Base-by-base conservation (phyloP, 164 flowering plant species). In the Piper betle region DNA sequence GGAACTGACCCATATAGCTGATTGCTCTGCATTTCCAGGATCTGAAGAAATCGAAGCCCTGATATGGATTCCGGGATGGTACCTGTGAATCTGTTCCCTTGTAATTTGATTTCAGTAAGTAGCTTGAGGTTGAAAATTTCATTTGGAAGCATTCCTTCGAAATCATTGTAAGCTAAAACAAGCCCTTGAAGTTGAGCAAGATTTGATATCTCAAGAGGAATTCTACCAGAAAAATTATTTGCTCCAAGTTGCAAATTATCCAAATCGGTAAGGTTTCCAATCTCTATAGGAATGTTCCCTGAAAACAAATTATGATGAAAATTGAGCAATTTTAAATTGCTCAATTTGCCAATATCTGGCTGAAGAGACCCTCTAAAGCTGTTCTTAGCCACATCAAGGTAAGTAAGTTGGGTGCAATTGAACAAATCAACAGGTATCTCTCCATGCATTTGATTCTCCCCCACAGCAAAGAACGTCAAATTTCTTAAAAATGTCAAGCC, bases 151-250 rank as follows among this genome's bases (percentile, higher is more conserved):
- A 38, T 20, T 57, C 93, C 93, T 73, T 82, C 80, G 6, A 87
- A 68, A 37, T 62, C 53, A 66, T 91, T 91, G 20, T 69, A 66
- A 16, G 52, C 15, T 52, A 91, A 55, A 20, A 66, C 42, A 16
- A 91, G 83, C 11, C 84, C 89, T 72, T 87, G 96, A 17, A 86
- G 86, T 33, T 42, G 50, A 46, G 79, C 68, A 8, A 91, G 81
- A 52, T 77, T 79, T 2, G 85, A 83, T 38, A 84, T 20, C 57
- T 69, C 80, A 2, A 59, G 39, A 37, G 91, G 87, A 61, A 85
- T 66, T 10, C 0, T 62, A 40, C 91, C 87, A 12, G 83, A 70
- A 57, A 83, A 72, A 1, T 42, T 62, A 58, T 85, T 85, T 16
- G 43, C 53, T 18, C 59, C 58, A 2, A 85, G 78, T 16, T 64